Base-by-base conservation (phyloP, 371 early-diverging fungal species). In the Rhizopus stolonifer region DNA sequence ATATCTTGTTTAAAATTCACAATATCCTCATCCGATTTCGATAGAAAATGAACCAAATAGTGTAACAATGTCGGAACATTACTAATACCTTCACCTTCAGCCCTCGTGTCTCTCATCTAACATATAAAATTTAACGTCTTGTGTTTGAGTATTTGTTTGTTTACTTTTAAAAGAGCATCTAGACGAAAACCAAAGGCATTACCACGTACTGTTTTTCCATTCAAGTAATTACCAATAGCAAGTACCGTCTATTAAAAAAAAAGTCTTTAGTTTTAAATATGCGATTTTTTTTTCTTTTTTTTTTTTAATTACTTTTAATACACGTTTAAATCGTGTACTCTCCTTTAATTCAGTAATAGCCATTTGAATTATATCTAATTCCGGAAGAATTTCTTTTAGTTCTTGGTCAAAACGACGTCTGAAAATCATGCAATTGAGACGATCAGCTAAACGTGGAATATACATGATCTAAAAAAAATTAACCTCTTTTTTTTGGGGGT, bases 161-260 rank as follows among this genome's bases (percentile, higher is more conserved):
- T 59, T 65, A 84, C 84, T 74, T 83, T 83, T 17, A 86, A 65
- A 8, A 93, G 58, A 0, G 85, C 83, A 33, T 88, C 86, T 17
- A 94, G 55, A 47, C 80, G 77, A 64, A 90, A 94, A 0, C 92
- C 92, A 56, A 74, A 75, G 2, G 94, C 92, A 61, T 89, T 84
- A 14, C 94, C 94, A 19, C 94, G 82, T 64, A 86, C 85, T 7
- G 88, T 83, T 21, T 83, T 74, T 9, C 78, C 83, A 63, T 94
- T 94, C 46, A 94, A 51, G 54, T 85, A 87, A 62, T 94, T 94
- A 1, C 94, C 94, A 54, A 94, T 74, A 1, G 84, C 74, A 31
- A 94, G 70, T 3, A 90, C 80, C 0, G 81, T 77, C 82, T 85
- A 56, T 23, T n/a, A n/a, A n/a, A n/a, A n/a, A n/a, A n/a, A n/a